Percentiles rank a stretch among this genome's conserved stretches.
Evolutionary conservation across 257 asterid species (phyloP).

Genomic region (Nicotiana otophora): DNA sequence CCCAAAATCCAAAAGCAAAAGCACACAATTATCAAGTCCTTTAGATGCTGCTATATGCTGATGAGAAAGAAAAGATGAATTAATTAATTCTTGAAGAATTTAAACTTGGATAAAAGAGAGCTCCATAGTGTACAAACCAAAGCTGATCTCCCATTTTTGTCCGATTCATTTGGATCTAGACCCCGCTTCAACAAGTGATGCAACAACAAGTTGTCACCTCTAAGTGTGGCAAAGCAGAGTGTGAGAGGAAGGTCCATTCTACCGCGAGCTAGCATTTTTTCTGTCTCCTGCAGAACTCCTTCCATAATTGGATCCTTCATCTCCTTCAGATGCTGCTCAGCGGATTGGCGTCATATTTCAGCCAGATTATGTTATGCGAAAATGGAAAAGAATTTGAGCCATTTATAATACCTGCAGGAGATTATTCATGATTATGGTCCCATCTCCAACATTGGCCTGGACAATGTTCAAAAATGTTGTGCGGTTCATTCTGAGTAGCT

Average conservation of each 20-base stretch:
- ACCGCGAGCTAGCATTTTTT: conserved; percentile 9
- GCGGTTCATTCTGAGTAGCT: conserved; percentile 70
- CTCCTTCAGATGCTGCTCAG: conserved; percentile 5
- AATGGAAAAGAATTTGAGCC: not conserved
- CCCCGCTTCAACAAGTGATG: conserved; percentile 85
- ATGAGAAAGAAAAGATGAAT: conserved; percentile 9
- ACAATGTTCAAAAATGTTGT: conserved; percentile 68
- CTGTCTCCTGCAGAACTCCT: conserved; percentile 38
- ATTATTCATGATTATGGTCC: conserved; percentile 55
- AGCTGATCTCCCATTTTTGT: conserved; percentile 66
- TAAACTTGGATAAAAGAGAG: not conserved
- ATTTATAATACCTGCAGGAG: too few species aligned
- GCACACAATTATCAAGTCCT: conserved; percentile 65
- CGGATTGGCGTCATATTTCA: not conserved
- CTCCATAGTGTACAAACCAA: conserved; percentile 33
- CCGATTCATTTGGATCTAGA: conserved; percentile 80
- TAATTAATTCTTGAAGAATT: not conserved
- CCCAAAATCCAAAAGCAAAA: conserved; percentile 67
- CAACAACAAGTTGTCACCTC: conserved; percentile 79
- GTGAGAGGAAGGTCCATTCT: conserved; percentile 72
- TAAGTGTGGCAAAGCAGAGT: conserved; percentile 76
- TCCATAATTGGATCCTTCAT: conserved; percentile 72
- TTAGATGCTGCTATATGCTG: conserved; percentile 89
- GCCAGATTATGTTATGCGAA: conserved; percentile 16
- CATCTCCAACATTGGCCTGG: conserved; percentile 89